phyloP scores from a whole-genome alignment of 1,284 basidiomycete species.

The Microbotryomycetes sp. region DNA sequence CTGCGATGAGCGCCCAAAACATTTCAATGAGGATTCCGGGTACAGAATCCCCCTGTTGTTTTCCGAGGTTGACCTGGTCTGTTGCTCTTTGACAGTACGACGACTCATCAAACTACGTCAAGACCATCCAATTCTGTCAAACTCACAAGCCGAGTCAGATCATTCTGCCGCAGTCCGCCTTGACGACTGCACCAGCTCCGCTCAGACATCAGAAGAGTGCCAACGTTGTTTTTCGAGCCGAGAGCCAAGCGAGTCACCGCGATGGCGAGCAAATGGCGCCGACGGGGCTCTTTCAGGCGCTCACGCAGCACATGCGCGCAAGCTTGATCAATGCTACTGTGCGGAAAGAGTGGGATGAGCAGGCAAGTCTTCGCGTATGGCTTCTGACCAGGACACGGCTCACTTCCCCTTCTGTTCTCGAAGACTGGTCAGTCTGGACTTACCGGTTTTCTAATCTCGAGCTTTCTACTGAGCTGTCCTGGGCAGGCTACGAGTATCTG shows the following conservation, averaged over 20 bases:
- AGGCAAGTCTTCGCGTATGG: conserved; percentile 11
- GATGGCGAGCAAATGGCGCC: too few species aligned
- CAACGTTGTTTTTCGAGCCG: background rate
- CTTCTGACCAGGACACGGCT: too few species aligned
- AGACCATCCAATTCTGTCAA: conserved; percentile 77
- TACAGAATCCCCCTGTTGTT: background rate
- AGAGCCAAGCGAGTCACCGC: too few species aligned
- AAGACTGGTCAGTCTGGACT: too few species aligned
- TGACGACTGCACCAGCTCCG: conserved; percentile 42
- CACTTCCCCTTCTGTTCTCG: too few species aligned
- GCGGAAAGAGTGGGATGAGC: conserved; percentile 28
- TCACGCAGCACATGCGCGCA: background rate
- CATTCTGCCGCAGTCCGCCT: conserved; percentile 69
- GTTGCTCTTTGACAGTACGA: too few species aligned
- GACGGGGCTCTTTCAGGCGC: background rate
- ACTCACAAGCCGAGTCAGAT: conserved; percentile 63
- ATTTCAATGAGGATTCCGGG: background rate
- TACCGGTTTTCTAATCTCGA: too few species aligned
- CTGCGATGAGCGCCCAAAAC: background rate
- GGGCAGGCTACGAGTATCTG: conserved; percentile 29
- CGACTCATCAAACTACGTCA: conserved; percentile 58
- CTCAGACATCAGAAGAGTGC: background rate
- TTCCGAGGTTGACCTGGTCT: too few species aligned
- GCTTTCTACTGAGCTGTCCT: too few species aligned
- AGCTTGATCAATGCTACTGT: background rate